A percentile compares a stretch with the other conserved stretches of the same genome.
Conservation (phyloP, 495 filamentous ascomycete genomes). For the Acidomyces sp. region DNA sequence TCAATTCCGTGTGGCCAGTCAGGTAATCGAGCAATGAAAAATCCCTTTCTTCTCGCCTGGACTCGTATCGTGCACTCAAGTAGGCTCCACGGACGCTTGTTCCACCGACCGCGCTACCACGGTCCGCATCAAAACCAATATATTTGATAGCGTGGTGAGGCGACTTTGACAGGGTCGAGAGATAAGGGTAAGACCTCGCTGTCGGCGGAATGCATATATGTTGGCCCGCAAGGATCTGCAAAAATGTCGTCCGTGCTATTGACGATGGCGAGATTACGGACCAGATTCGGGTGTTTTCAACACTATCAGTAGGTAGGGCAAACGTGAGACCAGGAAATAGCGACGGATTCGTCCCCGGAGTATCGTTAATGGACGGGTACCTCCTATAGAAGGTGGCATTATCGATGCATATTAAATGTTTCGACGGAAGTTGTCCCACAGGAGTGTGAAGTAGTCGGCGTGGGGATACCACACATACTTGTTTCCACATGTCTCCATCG, state of each 20-base stretch:
- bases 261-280: conserved; percentile 60
- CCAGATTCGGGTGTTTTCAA: conserved; percentile 43
- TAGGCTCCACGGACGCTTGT: conserved; percentile 54
- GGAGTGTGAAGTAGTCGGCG: background rate
- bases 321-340: conserved; percentile 59
- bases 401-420: conserved; percentile 56
- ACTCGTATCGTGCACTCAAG: conserved; percentile 86
- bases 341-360: conserved; percentile 40
- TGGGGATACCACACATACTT: too few relatives aligned
- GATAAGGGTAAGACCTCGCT: conserved; percentile 63
- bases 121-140: conserved; percentile 56
- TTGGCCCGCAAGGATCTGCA: conserved; percentile 61
- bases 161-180: conserved; percentile 48
- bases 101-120: conserved; percentile 39
- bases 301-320: conserved; percentile 39
- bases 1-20: conserved; percentile 61
- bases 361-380: conserved; percentile 26
- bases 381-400: conserved; percentile 69
- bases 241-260: conserved; percentile 59
- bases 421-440: conserved; percentile 1
- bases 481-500: too few relatives aligned
- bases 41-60: conserved; percentile 69
- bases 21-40: conserved; percentile 72
- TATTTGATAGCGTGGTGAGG: conserved; percentile 59
- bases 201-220: conserved; percentile 58